Percentiles rank a stretch among this genome's conserved stretches.
These are phyloP conservation scores for Exophiala oligosperma DNA, from an alignment of 2,329 filamentous ascomycete genomes.

Conservation along the genomic window DNA sequence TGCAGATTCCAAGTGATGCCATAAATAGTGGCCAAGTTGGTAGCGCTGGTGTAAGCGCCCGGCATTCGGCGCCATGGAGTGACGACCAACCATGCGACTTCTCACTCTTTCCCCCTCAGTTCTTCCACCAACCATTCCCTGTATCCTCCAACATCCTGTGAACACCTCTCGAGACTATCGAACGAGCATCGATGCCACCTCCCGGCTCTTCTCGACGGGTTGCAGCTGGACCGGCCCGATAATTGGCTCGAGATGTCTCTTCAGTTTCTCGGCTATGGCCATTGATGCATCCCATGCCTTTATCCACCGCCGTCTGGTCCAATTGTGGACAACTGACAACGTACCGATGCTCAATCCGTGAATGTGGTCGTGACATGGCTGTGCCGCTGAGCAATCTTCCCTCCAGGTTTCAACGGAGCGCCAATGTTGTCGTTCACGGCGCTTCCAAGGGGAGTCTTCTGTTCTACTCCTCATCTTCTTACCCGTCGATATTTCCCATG, in stretches of 20 bases:
- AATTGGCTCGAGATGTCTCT: constrained; percentile 13
- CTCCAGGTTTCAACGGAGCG: constrained; percentile 9
- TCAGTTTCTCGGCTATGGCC: constrained; percentile 1
- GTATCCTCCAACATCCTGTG: constrained; percentile 10
- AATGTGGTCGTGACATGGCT: constrained; percentile 20
- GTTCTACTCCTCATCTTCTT: constrained; percentile 11
- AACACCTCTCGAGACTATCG: constrained; percentile 21
- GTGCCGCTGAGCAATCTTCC: constrained; percentile 7
- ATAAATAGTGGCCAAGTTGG: constrained; percentile 1
- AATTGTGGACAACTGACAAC: constrained; percentile 12
- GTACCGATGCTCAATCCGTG: constrained; percentile 11
- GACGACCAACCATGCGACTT: neutral
- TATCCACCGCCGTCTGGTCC: constrained; percentile 5
- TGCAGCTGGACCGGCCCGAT: constrained; percentile 1
- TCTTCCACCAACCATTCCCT: constrained; percentile 16
- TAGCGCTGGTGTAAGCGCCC: constrained; percentile 10
- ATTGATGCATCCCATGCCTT: constrained; percentile 3
- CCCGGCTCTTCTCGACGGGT: constrained; percentile 20
- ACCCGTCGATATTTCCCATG: constrained; percentile 1
- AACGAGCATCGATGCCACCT: constrained; percentile 14
- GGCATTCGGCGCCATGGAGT: neutral
- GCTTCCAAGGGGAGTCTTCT: constrained; percentile 13
- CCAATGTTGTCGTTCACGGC: constrained; percentile 20
- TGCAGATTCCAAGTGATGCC: neutral
- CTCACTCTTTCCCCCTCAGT: neutral